Base-by-base conservation (phyloP, 257 asterid genomes). In the Schizonepeta tenuifolia region DNA sequence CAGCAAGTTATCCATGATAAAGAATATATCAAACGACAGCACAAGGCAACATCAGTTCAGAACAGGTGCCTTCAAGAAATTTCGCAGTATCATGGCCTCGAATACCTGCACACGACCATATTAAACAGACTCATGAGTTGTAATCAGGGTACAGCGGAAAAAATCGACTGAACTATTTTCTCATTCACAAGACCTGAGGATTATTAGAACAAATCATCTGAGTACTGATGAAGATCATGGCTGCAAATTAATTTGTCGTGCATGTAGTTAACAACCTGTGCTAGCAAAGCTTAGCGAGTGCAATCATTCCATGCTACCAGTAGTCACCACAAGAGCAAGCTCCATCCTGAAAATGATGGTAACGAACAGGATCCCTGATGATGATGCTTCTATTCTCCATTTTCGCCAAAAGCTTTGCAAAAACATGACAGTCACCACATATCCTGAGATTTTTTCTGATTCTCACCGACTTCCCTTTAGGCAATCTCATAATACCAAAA, bases 321-420 rank as follows among this genome's bases (percentile, higher is more conserved):
- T 91, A 93, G 73, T 91, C 96, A n/a, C 96, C 90, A 75, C 97
- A 93, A 33, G 96, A 88, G 76, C 98, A 93, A 58, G 66, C 60
- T 18, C 97, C 98, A 55, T 82, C 86, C 76, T 80, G 84, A 75
- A 93, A 93, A 85, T 91, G 98, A 81, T 93, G 98, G 85, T 93
- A 89, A 60, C 96, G 89, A 36, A 93, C 82, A 47, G 96, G 96
- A 82, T 93, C 98, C 82, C 98, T 84, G 49, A 93, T 88, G 62
- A 88, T 96, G 46, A 93, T 84, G 81, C 79, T 65, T 43, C 90
- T 78, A 47, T 41, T 50, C 78, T 88, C 96, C 86, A 84, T 62
- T 71, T 86, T 87, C 5, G 97, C 75, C 86, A 91, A 67, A 56
- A 93, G 78, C 75, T 91, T 91, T 1, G 97, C 92, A 17, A 93